Evolutionary conservation across 176 grass and related monocot species (phyloP).

Genomic region (Oryza glumipatula): DNA sequence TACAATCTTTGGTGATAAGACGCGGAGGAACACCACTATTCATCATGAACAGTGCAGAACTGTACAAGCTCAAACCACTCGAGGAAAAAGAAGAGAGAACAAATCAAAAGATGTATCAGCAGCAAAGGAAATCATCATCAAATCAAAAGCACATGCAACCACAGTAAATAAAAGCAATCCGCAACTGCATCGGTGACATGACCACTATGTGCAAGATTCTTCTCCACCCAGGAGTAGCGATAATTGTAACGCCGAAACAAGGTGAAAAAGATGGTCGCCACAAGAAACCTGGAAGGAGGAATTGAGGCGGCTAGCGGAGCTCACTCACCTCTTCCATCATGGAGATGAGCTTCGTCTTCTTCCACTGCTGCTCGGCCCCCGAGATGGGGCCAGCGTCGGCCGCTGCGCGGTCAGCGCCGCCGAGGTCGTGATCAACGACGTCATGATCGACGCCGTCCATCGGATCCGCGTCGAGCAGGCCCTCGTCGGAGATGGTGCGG

Average conservation of each 20-base stretch:
- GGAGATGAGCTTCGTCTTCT: slow-evolving; percentile 88
- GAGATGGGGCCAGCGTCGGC: slow-evolving; percentile 47
- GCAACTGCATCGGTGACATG: slow-evolving; percentile 48
- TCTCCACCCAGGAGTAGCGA: slow-evolving; percentile 30
- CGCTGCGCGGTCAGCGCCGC: slow-evolving; percentile 38
- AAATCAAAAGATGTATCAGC: slow-evolving; percentile 54
- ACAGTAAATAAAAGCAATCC: slow-evolving; percentile 63
- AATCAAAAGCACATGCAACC: slow-evolving; percentile 71
- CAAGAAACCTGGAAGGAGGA: not conserved
- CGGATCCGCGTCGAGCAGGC: slow-evolving; percentile 56
- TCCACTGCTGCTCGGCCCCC: slow-evolving; percentile 86
- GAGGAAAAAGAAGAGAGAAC: not conserved
- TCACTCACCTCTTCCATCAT: slow-evolving; percentile 91
- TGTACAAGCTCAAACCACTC: not conserved
- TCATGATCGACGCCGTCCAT: slow-evolving; percentile 38
- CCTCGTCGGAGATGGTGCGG: slow-evolving; percentile 38
- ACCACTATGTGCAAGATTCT: slow-evolving; percentile 64
- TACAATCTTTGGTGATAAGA: not conserved
- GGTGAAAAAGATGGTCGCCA: slow-evolving; percentile 23
- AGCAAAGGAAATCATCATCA: slow-evolving; percentile 63
- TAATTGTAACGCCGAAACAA: slow-evolving; percentile 35
- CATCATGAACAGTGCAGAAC: not conserved
- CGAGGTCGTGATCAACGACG: slow-evolving; percentile 46
- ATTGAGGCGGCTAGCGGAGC: not conserved
- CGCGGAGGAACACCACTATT: not conserved